Conservation (phyloP, 139 green algal genomes). For the Coccomyxa sp. region DNA sequence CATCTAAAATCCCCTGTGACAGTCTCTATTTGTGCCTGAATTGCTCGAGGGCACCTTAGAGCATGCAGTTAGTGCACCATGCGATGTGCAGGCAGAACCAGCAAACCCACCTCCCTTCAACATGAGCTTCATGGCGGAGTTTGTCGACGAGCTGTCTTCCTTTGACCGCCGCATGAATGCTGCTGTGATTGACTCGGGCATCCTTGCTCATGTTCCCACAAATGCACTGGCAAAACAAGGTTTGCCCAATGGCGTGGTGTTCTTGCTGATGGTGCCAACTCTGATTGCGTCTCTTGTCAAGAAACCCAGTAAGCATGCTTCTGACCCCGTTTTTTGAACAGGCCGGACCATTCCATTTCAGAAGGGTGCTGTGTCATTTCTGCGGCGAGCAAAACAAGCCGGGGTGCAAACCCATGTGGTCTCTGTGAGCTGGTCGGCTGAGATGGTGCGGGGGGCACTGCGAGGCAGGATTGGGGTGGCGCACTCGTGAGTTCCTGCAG, state of each 20-base stretch:
- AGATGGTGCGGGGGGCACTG: constrained; percentile 53
- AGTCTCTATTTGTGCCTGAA: background rate
- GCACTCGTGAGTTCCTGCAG: background rate
- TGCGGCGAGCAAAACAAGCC: constrained; percentile 31
- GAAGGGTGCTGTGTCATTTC: constrained; percentile 1
- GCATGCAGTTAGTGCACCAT: background rate
- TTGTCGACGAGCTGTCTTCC: constrained; percentile 53
- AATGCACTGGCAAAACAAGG: constrained; percentile 18
- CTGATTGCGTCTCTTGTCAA: no score
- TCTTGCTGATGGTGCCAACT: no score
- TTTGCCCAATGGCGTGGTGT: background rate
- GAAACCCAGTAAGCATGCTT: no score
- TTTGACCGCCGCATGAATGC: constrained; percentile 75
- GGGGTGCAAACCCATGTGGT: constrained; percentile 52
- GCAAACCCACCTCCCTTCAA: no score
- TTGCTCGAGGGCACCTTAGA: background rate
- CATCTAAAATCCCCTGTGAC: background rate
- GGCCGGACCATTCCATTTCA: background rate
- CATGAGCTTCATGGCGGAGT: constrained; percentile 31
- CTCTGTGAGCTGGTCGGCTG: constrained; percentile 73
- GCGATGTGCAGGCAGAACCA: no score
- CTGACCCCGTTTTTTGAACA: background rate
- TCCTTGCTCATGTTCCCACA: constrained; percentile 45
- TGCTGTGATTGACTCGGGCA: constrained; percentile 47
- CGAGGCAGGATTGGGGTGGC: background rate